Evolutionary conservation across 331 rosid genomes (phyloP).

Genomic region (Rosa hybrid): DNA sequence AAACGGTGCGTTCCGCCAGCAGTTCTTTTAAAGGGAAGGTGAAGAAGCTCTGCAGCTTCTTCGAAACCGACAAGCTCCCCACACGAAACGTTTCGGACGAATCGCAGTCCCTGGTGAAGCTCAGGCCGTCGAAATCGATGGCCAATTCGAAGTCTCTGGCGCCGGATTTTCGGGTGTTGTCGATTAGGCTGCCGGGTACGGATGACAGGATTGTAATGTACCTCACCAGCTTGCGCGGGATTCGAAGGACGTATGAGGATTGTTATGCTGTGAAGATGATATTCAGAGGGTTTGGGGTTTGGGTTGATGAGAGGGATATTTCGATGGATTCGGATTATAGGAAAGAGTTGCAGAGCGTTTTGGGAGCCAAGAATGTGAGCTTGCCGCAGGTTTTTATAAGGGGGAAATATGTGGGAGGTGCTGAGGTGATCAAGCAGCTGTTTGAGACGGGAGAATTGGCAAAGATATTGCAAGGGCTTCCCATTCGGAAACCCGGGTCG

Average conservation of each 20-base stretch:
- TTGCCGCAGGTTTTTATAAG: conserved; percentile 77
- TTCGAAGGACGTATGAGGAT: conserved; percentile 88
- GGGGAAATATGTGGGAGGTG: conserved; percentile 84
- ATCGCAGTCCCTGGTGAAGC: conserved; percentile 28
- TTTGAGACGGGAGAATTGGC: conserved; percentile 84
- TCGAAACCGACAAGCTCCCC: conserved; percentile 49
- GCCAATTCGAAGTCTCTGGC: conserved; percentile 49
- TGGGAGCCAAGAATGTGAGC: conserved; percentile 62
- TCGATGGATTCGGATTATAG: conserved; percentile 72
- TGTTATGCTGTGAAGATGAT: conserved; percentile 85
- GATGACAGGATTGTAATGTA: conserved; percentile 84
- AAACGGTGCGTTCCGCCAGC: conserved; percentile 58
- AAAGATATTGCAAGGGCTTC: conserved; percentile 70
- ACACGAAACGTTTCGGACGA: conserved; percentile 34
- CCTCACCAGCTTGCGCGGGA: conserved; percentile 77
- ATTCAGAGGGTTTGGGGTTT: conserved; percentile 82
- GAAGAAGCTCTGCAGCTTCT: conserved; percentile 66
- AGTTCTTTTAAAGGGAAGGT: conserved; percentile 75
- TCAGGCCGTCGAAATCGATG: conserved; percentile 56
- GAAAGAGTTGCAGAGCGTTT: conserved; percentile 67
- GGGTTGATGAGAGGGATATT: conserved; percentile 92
- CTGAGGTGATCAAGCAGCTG: conserved; percentile 68
- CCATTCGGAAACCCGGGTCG: conserved; percentile 57
- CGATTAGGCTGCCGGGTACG: conserved; percentile 52
- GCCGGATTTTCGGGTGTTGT: conserved; percentile 34